Conservation (phyloP, 2,329 filamentous ascomycete genomes). For the Chaetomiaceae sp. region DNA sequence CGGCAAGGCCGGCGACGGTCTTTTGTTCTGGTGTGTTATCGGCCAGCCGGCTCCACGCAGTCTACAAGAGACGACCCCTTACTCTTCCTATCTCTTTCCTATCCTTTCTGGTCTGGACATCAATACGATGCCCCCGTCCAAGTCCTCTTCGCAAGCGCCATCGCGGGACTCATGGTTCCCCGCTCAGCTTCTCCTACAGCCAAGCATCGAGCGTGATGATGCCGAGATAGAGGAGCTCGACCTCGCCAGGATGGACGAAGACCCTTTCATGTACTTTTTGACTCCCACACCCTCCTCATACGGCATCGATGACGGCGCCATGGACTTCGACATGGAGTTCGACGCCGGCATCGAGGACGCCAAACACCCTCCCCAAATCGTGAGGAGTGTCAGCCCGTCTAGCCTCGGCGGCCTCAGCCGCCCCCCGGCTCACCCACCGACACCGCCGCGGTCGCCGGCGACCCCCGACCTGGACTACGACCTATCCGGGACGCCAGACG, state of each 20-base stretch:
- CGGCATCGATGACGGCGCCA: constrained; percentile 37
- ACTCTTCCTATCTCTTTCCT: not conserved
- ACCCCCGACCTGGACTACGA: constrained; percentile 40
- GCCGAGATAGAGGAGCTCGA: constrained; percentile 40
- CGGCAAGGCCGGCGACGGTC: constrained; percentile 29
- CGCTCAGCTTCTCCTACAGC: constrained; percentile 44
- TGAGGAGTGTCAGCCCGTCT: constrained; percentile 54
- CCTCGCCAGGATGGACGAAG: constrained; percentile 40
- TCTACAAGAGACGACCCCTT: not conserved
- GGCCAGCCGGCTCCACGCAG: constrained; percentile 4
- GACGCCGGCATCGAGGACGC: constrained; percentile 54
- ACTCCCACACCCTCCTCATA: constrained; percentile 41
- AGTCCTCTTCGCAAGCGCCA: constrained; percentile 27
- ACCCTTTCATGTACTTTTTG: constrained; percentile 53
- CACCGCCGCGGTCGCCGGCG: constrained; percentile 36
- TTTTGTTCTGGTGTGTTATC: constrained; percentile 14
- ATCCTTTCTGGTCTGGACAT: not conserved
- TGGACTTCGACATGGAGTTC: constrained; percentile 40
- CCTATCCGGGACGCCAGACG: constrained; percentile 41
- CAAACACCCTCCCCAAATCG: constrained; percentile 40
- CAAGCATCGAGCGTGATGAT: constrained; percentile 38
- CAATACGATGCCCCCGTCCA: constrained; percentile 34
- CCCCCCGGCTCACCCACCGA: constrained; percentile 37
- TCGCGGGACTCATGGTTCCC: constrained; percentile 49
- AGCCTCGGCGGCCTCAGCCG: constrained; percentile 47